Evolutionary conservation across 1,284 basidiomycete species (phyloP).

Genomic region (Psilocybe mexicana): DNA sequence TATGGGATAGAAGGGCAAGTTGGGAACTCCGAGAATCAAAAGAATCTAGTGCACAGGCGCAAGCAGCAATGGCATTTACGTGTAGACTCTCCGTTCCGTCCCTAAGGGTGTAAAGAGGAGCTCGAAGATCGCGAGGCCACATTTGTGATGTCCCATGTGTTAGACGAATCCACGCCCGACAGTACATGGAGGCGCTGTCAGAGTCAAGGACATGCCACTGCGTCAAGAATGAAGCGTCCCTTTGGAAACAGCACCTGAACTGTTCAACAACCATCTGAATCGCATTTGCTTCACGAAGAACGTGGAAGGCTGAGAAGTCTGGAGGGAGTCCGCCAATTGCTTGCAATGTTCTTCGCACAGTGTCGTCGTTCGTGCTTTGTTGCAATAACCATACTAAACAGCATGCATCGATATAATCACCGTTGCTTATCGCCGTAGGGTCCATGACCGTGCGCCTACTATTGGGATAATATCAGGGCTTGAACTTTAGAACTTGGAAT

Average conservation of each 20-base stretch:
- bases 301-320: constrained; percentile 35
- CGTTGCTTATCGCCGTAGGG: constrained; percentile 9
- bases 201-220: constrained; percentile 38
- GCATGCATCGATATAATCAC: constrained; percentile 36
- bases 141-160: constrained; percentile 33
- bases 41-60: constrained; percentile 35
- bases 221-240: constrained; percentile 34
- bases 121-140: constrained; percentile 37
- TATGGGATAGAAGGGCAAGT: constrained; percentile 34
- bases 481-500: not conserved
- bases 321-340: constrained; percentile 39
- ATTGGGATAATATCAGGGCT: not conserved
- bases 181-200: constrained; percentile 35
- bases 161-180: constrained; percentile 40
- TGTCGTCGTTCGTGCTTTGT: constrained; percentile 32
- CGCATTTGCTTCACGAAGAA: constrained; percentile 37
- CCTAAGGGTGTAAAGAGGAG: constrained; percentile 36
- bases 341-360: constrained; percentile 32
- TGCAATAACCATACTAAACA: constrained; percentile 39
- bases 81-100: constrained; percentile 29
- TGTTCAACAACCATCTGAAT: constrained; percentile 33
- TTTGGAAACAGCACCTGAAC: constrained; percentile 38
- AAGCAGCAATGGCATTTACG: constrained; percentile 36
- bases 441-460: constrained; percentile 14
- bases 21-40: constrained; percentile 36